These are phyloP conservation scores for Takakia lepidozioides DNA, from an alignment of 225 moss, liverwort and hornwort genomes.

Conservation along the genomic window DNA sequence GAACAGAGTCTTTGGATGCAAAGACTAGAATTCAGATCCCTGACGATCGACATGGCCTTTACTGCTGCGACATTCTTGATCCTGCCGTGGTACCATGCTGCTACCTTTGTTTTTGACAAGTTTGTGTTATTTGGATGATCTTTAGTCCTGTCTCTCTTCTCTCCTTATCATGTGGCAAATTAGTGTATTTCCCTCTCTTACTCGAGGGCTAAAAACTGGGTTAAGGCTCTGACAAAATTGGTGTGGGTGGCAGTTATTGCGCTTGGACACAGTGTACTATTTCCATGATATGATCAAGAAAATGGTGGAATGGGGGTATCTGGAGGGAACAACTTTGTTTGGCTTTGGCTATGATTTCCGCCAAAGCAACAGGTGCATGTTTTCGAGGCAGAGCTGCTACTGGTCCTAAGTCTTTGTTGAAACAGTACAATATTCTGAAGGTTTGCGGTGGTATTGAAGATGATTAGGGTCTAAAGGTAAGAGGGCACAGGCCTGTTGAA, in stretches of 20 bases:
- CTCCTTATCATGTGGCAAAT: neutral
- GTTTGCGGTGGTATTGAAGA: too few relatives aligned
- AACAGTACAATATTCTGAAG: too few relatives aligned
- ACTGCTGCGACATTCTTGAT: slow-evolving; percentile 91
- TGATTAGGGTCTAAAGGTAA: too few relatives aligned
- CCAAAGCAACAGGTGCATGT: slow-evolving; percentile 85
- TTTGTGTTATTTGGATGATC: too few relatives aligned
- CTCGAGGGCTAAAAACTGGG: too few relatives aligned
- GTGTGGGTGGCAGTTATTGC: slow-evolving; percentile 54
- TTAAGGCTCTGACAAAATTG: neutral
- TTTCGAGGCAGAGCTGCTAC: too few relatives aligned
- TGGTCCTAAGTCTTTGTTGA: too few relatives aligned
- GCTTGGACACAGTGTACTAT: slow-evolving; percentile 86
- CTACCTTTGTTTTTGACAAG: too few relatives aligned
- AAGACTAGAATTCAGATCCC: slow-evolving; percentile 60
- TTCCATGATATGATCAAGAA: slow-evolving; percentile 82
- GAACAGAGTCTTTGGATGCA: slow-evolving; percentile 72
- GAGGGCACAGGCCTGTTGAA: too few relatives aligned
- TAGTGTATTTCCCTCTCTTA: neutral
- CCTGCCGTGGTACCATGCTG: slow-evolving; percentile 61
- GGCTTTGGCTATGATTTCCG: slow-evolving; percentile 98
- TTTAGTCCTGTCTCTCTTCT: too few relatives aligned
- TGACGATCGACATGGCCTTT: slow-evolving; percentile 80
- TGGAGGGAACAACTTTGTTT: slow-evolving; percentile 88
- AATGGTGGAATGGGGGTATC: slow-evolving; percentile 84